Conservation (phyloP, 2,329 filamentous ascomycete genomes). For the Pseudopithomyces chartarum region DNA sequence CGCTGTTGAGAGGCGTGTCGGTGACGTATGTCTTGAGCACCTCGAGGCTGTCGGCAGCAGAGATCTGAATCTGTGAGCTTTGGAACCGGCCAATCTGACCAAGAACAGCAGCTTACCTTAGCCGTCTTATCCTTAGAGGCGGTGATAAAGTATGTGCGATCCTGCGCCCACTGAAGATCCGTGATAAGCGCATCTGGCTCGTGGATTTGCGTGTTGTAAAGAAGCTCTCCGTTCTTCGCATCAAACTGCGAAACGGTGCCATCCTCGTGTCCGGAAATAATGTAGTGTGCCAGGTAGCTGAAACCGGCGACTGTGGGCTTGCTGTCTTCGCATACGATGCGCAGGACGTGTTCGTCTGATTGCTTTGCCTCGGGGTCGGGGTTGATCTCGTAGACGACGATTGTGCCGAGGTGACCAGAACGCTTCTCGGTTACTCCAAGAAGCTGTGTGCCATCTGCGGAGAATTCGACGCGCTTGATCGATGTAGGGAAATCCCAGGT, state of each 20-base stretch:
- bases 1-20: slow-evolving; percentile 96
- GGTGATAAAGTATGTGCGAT: slow-evolving; percentile 98
- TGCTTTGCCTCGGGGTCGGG: slow-evolving; percentile 83
- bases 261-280: slow-evolving; percentile 97
- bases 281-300: slow-evolving; percentile 93
- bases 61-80: slow-evolving; percentile 59
- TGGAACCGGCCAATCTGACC: not conserved
- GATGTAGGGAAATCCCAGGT: slow-evolving; percentile 97
- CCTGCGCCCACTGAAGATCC: slow-evolving; percentile 91
- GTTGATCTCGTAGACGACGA: slow-evolving; percentile 89
- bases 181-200: slow-evolving; percentile 85
- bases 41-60: slow-evolving; percentile 83
- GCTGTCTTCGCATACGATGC: slow-evolving; percentile 87
- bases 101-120: slow-evolving; percentile 63
- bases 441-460: slow-evolving; percentile 86
- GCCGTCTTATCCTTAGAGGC: slow-evolving; percentile 97
- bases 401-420: slow-evolving; percentile 93
- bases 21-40: slow-evolving; percentile 90
- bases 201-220: slow-evolving; percentile 81
- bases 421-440: slow-evolving; percentile 98
- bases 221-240: slow-evolving; percentile 83
- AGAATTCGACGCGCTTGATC: slow-evolving; percentile 98
- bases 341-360: slow-evolving; percentile 78
- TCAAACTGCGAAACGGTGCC: slow-evolving; percentile 91
- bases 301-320: slow-evolving; percentile 98